Conservation (phyloP, 2,329 filamentous ascomycete genomes). For the Fusarium sp. region DNA sequence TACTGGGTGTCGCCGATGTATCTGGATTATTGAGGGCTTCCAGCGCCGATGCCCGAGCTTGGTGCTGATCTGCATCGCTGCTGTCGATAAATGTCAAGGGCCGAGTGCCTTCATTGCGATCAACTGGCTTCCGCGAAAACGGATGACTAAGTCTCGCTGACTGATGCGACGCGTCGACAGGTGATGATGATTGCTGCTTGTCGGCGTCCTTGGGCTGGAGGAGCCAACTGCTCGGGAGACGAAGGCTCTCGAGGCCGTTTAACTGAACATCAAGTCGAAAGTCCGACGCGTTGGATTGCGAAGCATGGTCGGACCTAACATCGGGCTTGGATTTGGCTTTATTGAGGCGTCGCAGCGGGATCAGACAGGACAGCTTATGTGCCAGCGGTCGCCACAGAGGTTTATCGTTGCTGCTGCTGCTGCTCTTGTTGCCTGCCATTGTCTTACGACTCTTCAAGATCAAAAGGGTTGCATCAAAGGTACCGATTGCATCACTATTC, state of each 20-base stretch:
- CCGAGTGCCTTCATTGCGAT: background rate
- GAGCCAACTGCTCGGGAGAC: constrained; percentile 18
- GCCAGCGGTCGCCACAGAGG: constrained; percentile 21
- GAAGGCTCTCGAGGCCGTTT: constrained; percentile 12
- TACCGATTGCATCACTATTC: background rate
- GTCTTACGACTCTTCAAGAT: background rate
- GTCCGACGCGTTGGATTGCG: background rate
- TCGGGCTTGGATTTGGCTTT: constrained; percentile 4
- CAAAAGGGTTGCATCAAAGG: background rate
- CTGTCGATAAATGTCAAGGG: background rate
- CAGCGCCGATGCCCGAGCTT: constrained; percentile 1
- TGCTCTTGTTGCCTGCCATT: constrained; percentile 10
- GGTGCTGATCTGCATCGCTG: background rate
- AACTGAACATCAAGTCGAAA: constrained; percentile 20
- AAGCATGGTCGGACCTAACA: background rate
- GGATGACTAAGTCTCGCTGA: background rate
- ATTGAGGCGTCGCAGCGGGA: constrained; percentile 5
- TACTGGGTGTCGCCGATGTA: background rate
- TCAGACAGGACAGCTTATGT: constrained; percentile 14
- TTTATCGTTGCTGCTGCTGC: constrained; percentile 8
- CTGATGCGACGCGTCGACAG: background rate
- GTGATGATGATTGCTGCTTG: background rate
- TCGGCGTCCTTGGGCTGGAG: constrained; percentile 1
- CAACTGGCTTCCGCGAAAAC: background rate
- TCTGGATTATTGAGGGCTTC: background rate